phyloP scores from a whole-genome alignment of 441 rosid species.

The Metrosideros polymorpha region DNA sequence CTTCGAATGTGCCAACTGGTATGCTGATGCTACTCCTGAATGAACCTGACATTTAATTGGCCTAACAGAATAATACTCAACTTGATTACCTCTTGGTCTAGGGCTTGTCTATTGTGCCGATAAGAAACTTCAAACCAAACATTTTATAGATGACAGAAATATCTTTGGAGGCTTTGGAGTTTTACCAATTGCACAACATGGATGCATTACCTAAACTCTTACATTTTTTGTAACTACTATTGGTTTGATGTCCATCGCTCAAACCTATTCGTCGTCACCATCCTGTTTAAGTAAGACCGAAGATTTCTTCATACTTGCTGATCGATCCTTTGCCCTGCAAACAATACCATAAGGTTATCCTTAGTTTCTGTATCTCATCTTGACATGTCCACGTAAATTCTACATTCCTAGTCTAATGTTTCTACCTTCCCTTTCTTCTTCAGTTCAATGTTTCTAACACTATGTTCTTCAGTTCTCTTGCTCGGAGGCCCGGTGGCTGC shows the following conservation, averaged over 20 bases:
- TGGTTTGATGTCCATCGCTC: neutral
- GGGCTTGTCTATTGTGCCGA: neutral
- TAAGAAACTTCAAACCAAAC: neutral
- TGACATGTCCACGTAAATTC: neutral
- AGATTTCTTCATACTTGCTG: neutral
- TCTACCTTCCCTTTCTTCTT: neutral
- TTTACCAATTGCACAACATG: neutral
- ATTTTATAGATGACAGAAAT: neutral
- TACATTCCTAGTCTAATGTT: neutral
- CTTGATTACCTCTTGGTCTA: neutral
- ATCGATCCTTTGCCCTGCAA: neutral
- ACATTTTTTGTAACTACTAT: neutral
- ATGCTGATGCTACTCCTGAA: neutral
- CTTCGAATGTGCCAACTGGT: conserved; percentile 90
- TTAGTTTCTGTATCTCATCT: neutral
- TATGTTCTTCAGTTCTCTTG: neutral
- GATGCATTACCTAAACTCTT: neutral
- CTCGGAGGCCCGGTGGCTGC: neutral
- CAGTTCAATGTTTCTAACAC: neutral
- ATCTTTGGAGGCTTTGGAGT: neutral
- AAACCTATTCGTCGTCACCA: neutral
- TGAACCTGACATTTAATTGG: neutral
- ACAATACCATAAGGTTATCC: neutral
- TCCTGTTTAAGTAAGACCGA: neutral
- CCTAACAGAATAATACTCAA: neutral